Evolutionary conservation across 495 filamentous ascomycete species (phyloP).

Genomic region (Tuber aestivum): DNA sequence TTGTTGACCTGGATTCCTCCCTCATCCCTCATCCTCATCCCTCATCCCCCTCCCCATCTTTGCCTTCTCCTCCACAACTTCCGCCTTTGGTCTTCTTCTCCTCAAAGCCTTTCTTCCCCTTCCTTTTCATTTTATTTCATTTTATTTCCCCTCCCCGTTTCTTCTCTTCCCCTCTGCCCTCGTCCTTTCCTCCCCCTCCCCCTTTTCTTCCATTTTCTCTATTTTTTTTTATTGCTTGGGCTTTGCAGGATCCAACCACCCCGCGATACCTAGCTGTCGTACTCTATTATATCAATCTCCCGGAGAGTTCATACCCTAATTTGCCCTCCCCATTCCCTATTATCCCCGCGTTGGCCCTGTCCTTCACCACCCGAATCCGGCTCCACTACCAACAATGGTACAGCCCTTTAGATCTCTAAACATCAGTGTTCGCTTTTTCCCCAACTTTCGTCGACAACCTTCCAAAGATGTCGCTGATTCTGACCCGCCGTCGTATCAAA

Average conservation of each 20-base stretch:
- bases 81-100: background rate
- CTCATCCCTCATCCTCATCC: slow-evolving; percentile 3
- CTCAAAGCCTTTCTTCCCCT: background rate
- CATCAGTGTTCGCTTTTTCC: slow-evolving; percentile 8
- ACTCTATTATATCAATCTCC: slow-evolving; percentile 8
- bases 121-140: background rate
- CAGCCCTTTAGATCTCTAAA: background rate
- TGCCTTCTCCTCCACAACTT: background rate
- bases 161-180: background rate
- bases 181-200: background rate
- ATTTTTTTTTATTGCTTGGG: background rate
- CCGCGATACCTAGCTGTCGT: background rate
- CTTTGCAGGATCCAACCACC: background rate
- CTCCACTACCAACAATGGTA: background rate
- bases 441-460: background rate
- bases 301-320: background rate
- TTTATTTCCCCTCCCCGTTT: background rate
- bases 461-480: slow-evolving; percentile 11
- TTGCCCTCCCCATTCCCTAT: background rate
- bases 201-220: slow-evolving; percentile 3
- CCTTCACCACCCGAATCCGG: slow-evolving; percentile 2
- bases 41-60: background rate
- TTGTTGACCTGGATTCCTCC: background rate
- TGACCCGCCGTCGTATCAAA: slow-evolving; percentile 23
- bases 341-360: background rate